These are phyloP conservation scores for Naganishia vishniacii DNA, from an alignment of 768 basidiomycete species.

Conservation along the genomic window DNA sequence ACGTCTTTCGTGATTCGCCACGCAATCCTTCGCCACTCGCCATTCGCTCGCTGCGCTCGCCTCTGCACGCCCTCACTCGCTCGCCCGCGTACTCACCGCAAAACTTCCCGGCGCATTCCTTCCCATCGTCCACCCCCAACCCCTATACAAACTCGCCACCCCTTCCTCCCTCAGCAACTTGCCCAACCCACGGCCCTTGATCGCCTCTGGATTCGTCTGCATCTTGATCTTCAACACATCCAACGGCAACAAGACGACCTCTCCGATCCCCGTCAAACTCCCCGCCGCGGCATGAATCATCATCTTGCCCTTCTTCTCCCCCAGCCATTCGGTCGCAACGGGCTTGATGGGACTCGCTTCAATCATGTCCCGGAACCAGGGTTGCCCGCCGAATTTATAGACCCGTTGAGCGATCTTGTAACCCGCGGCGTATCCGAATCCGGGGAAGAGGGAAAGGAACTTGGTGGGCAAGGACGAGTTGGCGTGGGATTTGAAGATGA, in stretches of 20 bases:
- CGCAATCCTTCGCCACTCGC: neutral
- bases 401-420: slow-evolving; percentile 92
- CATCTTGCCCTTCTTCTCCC: slow-evolving; percentile 90
- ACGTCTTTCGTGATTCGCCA: neutral
- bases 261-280: slow-evolving; percentile 72
- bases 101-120: slow-evolving; percentile 94
- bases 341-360: slow-evolving; percentile 53
- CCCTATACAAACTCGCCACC: slow-evolving; percentile 75
- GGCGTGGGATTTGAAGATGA: slow-evolving; percentile 84
- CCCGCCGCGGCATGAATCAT: slow-evolving; percentile 93
- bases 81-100: slow-evolving; percentile 58
- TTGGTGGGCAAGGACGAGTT: slow-evolving; percentile 61
- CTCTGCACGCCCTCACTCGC: too few species aligned
- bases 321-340: slow-evolving; percentile 81
- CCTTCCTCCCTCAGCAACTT: slow-evolving; percentile 90
- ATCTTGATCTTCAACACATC: slow-evolving; percentile 98
- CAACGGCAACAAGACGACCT: slow-evolving; percentile 93
- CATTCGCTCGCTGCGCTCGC: neutral
- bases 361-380: slow-evolving; percentile 92
- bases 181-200: slow-evolving; percentile 85
- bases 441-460: slow-evolving; percentile 86
- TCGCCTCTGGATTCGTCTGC: slow-evolving; percentile 92
- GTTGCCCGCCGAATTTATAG: slow-evolving; percentile 98
- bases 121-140: slow-evolving; percentile 99
- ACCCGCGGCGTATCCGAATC: slow-evolving; percentile 90